phyloP scores from a whole-genome alignment of 306 rosid genomes.

The Myrica gale region DNA sequence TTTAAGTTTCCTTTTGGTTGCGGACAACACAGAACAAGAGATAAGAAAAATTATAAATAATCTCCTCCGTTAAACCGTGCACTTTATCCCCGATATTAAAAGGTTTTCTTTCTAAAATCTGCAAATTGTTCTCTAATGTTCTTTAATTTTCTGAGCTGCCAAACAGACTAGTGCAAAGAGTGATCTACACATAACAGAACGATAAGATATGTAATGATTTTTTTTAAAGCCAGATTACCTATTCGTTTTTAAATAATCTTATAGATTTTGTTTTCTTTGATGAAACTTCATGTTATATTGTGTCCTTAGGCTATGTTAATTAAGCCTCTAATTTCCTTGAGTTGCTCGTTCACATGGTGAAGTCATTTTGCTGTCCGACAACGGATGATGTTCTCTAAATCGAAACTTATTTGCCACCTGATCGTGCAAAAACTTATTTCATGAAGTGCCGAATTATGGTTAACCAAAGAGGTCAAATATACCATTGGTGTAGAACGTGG shows the following conservation, averaged over 20 bases:
- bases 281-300: not conserved
- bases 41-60: not conserved
- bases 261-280: not conserved
- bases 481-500: too few relatives aligned
- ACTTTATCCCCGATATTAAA: not conserved
- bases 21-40: not conserved
- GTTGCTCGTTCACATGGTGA: not conserved
- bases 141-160: conserved; percentile 13
- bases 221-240: not conserved
- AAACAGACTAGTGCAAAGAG: not conserved
- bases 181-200: not conserved
- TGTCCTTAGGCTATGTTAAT: not conserved
- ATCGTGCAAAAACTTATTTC: not conserved
- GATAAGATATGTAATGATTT: not conserved
- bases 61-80: not conserved
- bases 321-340: not conserved
- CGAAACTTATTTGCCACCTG: not conserved
- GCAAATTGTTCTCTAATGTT: not conserved
- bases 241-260: not conserved
- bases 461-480: too few relatives aligned
- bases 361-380: not conserved
- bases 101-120: not conserved
- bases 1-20: conserved; percentile 2
- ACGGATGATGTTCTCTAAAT: not conserved
- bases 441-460: too few relatives aligned